Conservation (phyloP, 352 stramenopile genomes). For the Plasmopara halstedii region DNA sequence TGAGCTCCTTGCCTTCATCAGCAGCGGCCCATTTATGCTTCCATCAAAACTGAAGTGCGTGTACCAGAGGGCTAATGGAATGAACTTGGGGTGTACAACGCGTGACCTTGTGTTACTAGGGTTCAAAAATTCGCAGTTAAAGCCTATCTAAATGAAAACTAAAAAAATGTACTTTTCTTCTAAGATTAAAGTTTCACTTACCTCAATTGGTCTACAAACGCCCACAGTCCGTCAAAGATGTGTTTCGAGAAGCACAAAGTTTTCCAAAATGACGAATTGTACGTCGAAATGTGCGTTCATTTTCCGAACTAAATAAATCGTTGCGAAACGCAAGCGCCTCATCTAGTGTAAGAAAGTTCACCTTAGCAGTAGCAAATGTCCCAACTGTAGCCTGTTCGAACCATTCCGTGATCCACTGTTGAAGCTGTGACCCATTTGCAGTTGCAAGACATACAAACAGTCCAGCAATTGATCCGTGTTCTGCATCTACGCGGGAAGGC, state of each 20-base stretch:
- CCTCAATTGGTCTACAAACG: conserved; percentile 9
- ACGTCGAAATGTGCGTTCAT: conserved; percentile 69
- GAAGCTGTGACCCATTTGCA: conserved; percentile 44
- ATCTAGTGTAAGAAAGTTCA: conserved; percentile 51
- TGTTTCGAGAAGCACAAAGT: conserved; percentile 71
- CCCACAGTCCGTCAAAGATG: conserved; percentile 29
- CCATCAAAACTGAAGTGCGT: too few species aligned
- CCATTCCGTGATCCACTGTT: conserved; percentile 57
- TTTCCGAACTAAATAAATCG: conserved; percentile 48
- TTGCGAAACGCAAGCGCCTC: conserved; percentile 60
- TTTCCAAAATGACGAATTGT: conserved; percentile 74
- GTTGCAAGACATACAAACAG: conserved; percentile 69
- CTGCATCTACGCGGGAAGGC: conserved; percentile 60
- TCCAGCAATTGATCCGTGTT: conserved; percentile 69
- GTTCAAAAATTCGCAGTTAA: too few species aligned
- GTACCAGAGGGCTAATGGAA: too few species aligned
- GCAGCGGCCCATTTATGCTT: too few species aligned
- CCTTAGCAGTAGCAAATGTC: conserved; percentile 25
- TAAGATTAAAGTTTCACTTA: too few species aligned
- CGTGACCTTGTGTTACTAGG: too few species aligned
- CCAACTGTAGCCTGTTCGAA: conserved; percentile 40
- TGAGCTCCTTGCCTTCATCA: too few species aligned
- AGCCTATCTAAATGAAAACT: too few species aligned
- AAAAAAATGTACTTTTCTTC: too few species aligned
- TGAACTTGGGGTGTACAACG: too few species aligned